A percentile compares a stretch with the other conserved stretches of the same genome.
Evolutionary conservation across 768 basidiomycete genomes (phyloP).

Genomic region (Agrocybe pediades): DNA sequence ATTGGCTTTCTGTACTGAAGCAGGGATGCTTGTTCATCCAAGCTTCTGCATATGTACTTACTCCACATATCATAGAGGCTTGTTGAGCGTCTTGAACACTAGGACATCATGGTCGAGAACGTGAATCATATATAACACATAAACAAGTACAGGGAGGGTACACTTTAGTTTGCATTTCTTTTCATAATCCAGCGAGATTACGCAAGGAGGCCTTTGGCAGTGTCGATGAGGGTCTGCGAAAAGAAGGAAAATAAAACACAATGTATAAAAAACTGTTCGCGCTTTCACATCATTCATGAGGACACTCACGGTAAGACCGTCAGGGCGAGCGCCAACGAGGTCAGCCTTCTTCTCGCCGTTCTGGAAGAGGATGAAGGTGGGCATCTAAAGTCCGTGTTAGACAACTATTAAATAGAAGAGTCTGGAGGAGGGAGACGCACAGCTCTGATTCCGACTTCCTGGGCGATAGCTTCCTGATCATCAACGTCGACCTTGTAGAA

Average conservation of each 20-base stretch:
- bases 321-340: conserved; percentile 51
- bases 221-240: neutral
- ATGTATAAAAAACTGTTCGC: neutral
- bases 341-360: conserved; percentile 34
- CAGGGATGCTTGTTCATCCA: no score
- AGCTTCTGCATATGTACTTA: no score
- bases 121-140: neutral
- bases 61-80: no score
- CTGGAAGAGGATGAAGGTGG: conserved; percentile 41
- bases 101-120: neutral
- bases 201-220: neutral
- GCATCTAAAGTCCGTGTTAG: conserved; percentile 32
- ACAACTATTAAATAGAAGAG: neutral
- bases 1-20: no score
- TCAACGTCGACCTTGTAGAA: conserved; percentile 83
- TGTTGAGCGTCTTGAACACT: no score
- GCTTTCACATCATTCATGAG: no score
- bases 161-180: neutral
- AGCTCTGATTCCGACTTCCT: conserved; percentile 63
- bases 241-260: neutral
- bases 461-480: conserved; percentile 47
- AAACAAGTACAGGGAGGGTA: neutral
- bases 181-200: neutral
- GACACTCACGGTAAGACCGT: conserved; percentile 38
- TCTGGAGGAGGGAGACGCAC: conserved; percentile 38